Percentiles rank a stretch among this genome's conserved stretches.
Conservation (phyloP, 2,329 filamentous ascomycete species). For the Aspergillus intermedius region DNA sequence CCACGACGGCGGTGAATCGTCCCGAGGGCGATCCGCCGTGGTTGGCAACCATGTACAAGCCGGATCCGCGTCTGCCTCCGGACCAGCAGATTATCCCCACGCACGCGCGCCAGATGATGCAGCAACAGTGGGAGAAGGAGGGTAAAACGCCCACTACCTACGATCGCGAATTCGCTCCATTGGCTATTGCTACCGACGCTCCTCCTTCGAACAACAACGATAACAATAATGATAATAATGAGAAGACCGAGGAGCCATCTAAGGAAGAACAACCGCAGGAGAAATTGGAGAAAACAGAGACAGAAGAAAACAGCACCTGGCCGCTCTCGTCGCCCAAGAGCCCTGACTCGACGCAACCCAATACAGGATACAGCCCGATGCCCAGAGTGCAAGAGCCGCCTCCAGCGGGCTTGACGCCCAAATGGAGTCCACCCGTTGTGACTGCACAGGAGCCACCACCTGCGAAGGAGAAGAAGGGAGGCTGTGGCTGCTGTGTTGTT, state of each 20-base stretch:
- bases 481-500: slow-evolving; percentile 66
- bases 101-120: slow-evolving; percentile 81
- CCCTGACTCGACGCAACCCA: slow-evolving; percentile 28
- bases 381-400: slow-evolving; percentile 40
- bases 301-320: slow-evolving; percentile 2
- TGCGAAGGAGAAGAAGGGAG: slow-evolving; percentile 36
- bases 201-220: slow-evolving; percentile 15
- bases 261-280: slow-evolving; percentile 6
- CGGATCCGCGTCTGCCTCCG: slow-evolving; percentile 84
- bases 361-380: slow-evolving; percentile 46
- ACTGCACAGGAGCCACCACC: slow-evolving; percentile 49
- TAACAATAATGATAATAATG: slow-evolving; percentile 8
- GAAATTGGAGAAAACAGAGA: slow-evolving; percentile 2
- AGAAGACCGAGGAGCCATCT: slow-evolving; percentile 7
- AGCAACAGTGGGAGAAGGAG: slow-evolving; percentile 92
- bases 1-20: slow-evolving; percentile 53
- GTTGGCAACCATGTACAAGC: slow-evolving; percentile 91
- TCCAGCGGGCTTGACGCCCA: slow-evolving; percentile 28
- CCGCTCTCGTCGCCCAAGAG: slow-evolving; percentile 24
- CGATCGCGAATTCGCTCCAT: slow-evolving; percentile 76
- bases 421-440: slow-evolving; percentile 41
- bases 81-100: slow-evolving; percentile 95
- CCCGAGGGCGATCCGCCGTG: slow-evolving; percentile 95
- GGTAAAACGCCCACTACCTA: slow-evolving; percentile 80
- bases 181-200: slow-evolving; percentile 48